Conservation (phyloP, 192 early-diverging fungal genomes). For the Fimicolochytrium jonesii region DNA sequence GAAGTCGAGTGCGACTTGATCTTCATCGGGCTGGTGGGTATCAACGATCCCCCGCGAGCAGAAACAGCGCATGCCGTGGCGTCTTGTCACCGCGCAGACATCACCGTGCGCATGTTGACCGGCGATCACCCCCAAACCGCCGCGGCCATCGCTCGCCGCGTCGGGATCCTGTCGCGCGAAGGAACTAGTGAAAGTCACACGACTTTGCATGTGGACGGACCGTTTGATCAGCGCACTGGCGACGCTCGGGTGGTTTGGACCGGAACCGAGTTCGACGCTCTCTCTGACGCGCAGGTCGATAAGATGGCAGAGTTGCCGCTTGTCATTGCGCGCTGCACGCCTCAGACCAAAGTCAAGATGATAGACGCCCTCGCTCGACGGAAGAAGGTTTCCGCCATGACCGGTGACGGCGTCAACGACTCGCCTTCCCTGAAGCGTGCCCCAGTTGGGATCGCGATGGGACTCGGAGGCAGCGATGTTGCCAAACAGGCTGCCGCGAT, state of each 20-base stretch:
- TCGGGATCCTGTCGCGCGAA: conserved; percentile 61
- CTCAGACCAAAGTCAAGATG: conserved; percentile 39
- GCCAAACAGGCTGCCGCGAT: conserved; percentile 96
- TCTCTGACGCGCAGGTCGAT: conserved; percentile 35
- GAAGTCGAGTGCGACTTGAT: conserved; percentile 45
- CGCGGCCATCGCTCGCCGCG: conserved; percentile 68
- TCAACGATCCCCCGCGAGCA: conserved; percentile 84
- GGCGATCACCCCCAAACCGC: conserved; percentile 78
- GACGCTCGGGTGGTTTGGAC: background rate
- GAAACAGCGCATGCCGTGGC: conserved; percentile 78
- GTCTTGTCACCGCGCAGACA: conserved; percentile 70
- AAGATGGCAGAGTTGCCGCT: conserved; percentile 32
- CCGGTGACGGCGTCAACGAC: conserved; percentile 85
- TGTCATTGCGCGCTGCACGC: conserved; percentile 42
- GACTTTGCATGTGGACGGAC: background rate
- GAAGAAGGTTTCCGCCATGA: conserved; percentile 65
- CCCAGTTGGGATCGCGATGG: conserved; percentile 86
- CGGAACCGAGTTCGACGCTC: conserved; percentile 30
- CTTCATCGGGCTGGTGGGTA: conserved; percentile 78
- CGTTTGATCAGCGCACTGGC: background rate
- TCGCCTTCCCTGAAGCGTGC: conserved; percentile 84
- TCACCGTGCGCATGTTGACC: conserved; percentile 86
- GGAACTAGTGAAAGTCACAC: background rate
- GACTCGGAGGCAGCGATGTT: conserved; percentile 90
- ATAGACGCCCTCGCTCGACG: conserved; percentile 39